Evolutionary conservation across 2,329 filamentous ascomycete genomes (phyloP).

Genomic region (Nemania sp.): DNA sequence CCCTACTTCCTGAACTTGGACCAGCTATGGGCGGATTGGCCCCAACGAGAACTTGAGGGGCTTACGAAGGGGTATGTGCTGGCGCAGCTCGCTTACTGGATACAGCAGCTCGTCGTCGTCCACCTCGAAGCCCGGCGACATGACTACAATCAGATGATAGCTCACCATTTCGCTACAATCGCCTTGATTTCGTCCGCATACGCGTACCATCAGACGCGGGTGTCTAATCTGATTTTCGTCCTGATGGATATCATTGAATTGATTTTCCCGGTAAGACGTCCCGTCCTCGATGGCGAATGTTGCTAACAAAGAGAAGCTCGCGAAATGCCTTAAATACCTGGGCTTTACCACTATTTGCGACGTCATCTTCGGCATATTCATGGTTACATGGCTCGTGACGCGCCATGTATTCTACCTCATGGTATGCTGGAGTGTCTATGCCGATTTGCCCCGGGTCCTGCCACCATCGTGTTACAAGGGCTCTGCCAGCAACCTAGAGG

Average conservation of each 20-base stretch:
- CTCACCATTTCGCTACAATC: constrained; percentile 90
- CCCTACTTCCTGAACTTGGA: constrained; percentile 80
- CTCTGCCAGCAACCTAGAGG: constrained; percentile 63
- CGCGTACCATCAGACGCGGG: constrained; percentile 83
- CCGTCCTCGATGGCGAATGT: not conserved
- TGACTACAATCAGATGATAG: constrained; percentile 95
- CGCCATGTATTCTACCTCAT: constrained; percentile 83
- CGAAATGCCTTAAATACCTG: constrained; percentile 92
- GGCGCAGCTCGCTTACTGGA: constrained; percentile 90
- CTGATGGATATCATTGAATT: constrained; percentile 95
- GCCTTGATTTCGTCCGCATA: constrained; percentile 83
- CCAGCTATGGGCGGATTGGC: constrained; percentile 87
- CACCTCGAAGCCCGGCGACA: constrained; percentile 93
- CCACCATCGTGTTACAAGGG: constrained; percentile 79
- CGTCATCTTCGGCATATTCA: constrained; percentile 83
- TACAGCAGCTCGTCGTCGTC: constrained; percentile 92
- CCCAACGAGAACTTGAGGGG: constrained; percentile 77
- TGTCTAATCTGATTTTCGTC: constrained; percentile 87
- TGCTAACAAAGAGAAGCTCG: constrained; percentile 65
- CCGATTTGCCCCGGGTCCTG: constrained; percentile 71
- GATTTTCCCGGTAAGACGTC: constrained; percentile 77
- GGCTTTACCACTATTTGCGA: constrained; percentile 82
- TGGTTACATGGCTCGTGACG: constrained; percentile 82
- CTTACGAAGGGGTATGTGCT: constrained; percentile 89
- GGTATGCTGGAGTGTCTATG: constrained; percentile 84